A percentile compares a stretch with the other conserved stretches of the same genome.
Conservation (phyloP, 148 eudicot species). For the Dysphania ambrosioides region DNA sequence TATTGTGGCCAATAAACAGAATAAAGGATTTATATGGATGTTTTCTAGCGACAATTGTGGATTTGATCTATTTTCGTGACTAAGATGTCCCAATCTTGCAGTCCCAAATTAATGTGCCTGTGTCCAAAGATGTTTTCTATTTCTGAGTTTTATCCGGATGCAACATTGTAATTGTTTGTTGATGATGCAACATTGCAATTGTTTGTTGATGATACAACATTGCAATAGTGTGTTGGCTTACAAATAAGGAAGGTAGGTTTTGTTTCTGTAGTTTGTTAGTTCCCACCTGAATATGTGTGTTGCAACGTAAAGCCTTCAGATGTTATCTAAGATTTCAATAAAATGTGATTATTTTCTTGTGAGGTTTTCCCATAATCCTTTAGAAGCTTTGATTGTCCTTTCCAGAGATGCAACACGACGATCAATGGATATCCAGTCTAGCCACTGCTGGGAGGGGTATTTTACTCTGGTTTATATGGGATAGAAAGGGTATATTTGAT, state of each 20-base stretch:
- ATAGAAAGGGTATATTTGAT: background rate
- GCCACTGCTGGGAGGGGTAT: background rate
- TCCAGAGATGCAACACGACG: background rate
- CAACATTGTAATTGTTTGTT: background rate
- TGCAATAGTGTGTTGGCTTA: background rate
- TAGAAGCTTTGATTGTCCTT: background rate
- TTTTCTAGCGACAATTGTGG: background rate
- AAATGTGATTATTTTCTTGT: background rate
- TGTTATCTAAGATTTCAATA: background rate
- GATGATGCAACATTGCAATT: background rate
- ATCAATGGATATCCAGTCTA: background rate
- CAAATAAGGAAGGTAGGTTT: background rate
- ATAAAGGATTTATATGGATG: background rate
- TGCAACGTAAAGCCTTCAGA: background rate
- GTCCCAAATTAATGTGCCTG: background rate
- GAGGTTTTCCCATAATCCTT: background rate
- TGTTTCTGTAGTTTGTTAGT: background rate
- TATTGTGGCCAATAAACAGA: background rate
- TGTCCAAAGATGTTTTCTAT: background rate
- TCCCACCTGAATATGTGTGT: background rate
- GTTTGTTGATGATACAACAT: slow-evolving; percentile 6
- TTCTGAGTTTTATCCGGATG: slow-evolving; percentile 1
- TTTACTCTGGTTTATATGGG: no score
- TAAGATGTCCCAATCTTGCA: background rate
- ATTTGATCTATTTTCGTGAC: background rate